Base-by-base conservation (phyloP, 2,329 filamentous ascomycete genomes). In the Aspergillus quadrilineatus region DNA sequence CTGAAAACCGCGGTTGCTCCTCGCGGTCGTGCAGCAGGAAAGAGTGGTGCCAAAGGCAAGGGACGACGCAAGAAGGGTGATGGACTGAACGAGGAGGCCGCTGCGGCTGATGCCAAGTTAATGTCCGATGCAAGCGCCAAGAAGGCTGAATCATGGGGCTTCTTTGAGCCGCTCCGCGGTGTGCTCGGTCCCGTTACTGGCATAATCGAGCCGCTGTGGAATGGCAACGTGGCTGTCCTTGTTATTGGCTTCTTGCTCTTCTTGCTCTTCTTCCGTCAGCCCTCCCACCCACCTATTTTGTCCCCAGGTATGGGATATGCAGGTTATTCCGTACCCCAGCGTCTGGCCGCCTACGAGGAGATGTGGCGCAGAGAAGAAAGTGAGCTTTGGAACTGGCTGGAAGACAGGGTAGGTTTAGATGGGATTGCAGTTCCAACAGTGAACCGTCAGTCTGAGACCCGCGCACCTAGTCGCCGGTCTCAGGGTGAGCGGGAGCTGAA, bases 321-420 rank as follows among this genome's bases (percentile, higher is more conserved):
- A 0, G 73, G 74, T 14, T 67, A 78, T 55, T 67, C 75, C 1
- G 69, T 77, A 3, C 82, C 89, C 0, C 86, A 92, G 54, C 84
- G 92, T 5, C 76, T 92, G 14, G 86, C 88, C 2, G 91, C 90
- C 0, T 97, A 97, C 70, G 92, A 97, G 64, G 90, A 96, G 74
- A 89, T 97, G 68, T 99, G 93, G 92, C 82, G 86, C 36, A 80
- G 85, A 41, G 91, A 97, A 72, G 92, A 97, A 70, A 90, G 85
- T 62, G 90, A 94, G 65, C 77, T 97, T 8, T 97, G 92, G 92
- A 87, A 90, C 56, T 97, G 92, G 92, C 78, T 97, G 4, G 92
- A 97, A 72, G 90, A 96, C 65, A 83, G 92, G 15, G 87, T 91
- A 1, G 89, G 90, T 2, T 77, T 94, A 69, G 88, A 91, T 55